Evolutionary conservation across 768 basidiomycete species (phyloP).

Genomic region (Pilatotrama ljubarskyi): DNA sequence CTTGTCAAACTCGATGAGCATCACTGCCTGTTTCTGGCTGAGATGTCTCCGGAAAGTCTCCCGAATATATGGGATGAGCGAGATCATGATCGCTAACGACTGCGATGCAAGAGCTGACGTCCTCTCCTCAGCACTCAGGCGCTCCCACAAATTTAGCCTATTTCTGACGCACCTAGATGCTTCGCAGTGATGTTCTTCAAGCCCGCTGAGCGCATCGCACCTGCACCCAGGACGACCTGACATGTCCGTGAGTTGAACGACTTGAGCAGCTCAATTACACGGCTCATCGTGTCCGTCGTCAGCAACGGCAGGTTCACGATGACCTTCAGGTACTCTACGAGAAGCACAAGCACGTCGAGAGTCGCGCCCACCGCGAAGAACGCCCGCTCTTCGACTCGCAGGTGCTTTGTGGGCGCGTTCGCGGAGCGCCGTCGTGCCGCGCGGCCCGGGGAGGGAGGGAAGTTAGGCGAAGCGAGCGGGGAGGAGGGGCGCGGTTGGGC

Average conservation of each 20-base stretch:
- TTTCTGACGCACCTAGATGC: conserved; percentile 68
- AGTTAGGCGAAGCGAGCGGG: conserved; percentile 29
- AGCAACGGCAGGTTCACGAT: conserved; percentile 86
- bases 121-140: conserved; percentile 8
- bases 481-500: conserved; percentile 26
- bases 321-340: conserved; percentile 85
- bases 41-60: conserved; percentile 94
- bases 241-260: conserved; percentile 98
- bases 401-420: conserved; percentile 47
- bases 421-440: conserved; percentile 19
- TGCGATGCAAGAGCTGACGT: conserved; percentile 88
- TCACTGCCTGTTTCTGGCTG: conserved; percentile 91
- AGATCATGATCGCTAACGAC: conserved; percentile 90
- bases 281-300: conserved; percentile 93
- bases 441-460: conserved; percentile 23
- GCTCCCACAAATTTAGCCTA: neutral
- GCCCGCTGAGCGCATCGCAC: conserved; percentile 98
- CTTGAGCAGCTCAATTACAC: conserved; percentile 93
- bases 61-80: conserved; percentile 92
- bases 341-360: conserved; percentile 64
- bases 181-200: conserved; percentile 98
- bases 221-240: conserved; percentile 96
- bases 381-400: conserved; percentile 77
- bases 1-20: conserved; percentile 98
- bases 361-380: conserved; percentile 91